phyloP scores from a whole-genome alignment of 1,284 basidiomycete species.

The Agaricales sp. region DNA sequence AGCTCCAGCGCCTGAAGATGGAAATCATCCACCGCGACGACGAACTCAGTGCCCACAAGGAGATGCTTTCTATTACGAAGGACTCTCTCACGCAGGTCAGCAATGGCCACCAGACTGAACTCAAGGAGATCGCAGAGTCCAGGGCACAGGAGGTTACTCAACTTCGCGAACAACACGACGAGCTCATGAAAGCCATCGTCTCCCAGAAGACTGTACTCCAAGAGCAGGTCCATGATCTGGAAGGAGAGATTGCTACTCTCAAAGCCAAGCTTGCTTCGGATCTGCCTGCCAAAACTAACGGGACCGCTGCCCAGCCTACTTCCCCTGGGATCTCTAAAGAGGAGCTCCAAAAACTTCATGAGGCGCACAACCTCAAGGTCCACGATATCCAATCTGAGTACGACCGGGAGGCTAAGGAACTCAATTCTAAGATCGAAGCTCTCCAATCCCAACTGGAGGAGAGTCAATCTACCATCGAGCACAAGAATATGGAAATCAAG shows the following conservation, averaged over 20 bases:
- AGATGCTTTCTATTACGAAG: conserved; percentile 55
- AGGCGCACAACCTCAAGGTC: conserved; percentile 75
- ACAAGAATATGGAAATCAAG: conserved; percentile 70
- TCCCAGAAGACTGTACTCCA: conserved; percentile 50
- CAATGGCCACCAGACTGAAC: conserved; percentile 55
- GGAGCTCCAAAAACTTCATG: conserved; percentile 63
- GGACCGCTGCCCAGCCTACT: conserved; percentile 29
- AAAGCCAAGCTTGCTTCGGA: conserved; percentile 34
- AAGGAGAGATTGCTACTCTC: conserved; percentile 62
- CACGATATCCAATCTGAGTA: conserved; percentile 68
- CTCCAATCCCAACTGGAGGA: conserved; percentile 43
- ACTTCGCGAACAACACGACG: conserved; percentile 46
- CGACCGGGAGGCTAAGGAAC: conserved; percentile 44
- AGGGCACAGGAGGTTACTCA: conserved; percentile 61
- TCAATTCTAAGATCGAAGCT: conserved; percentile 55
- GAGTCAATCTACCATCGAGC: conserved; percentile 46
- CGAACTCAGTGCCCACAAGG: conserved; percentile 47
- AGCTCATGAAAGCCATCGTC: conserved; percentile 41
- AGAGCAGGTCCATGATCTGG: conserved; percentile 54
- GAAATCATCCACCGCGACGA: conserved; percentile 55
- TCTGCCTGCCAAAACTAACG: conserved; percentile 40
- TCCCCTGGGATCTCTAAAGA: conserved; percentile 55
- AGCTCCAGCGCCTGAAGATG: conserved; percentile 43
- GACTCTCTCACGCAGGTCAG: conserved; percentile 61
- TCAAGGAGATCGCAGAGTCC: conserved; percentile 57